Base-by-base conservation (phyloP, 1,284 basidiomycete genomes). In the Leccinum cinnamomeum region DNA sequence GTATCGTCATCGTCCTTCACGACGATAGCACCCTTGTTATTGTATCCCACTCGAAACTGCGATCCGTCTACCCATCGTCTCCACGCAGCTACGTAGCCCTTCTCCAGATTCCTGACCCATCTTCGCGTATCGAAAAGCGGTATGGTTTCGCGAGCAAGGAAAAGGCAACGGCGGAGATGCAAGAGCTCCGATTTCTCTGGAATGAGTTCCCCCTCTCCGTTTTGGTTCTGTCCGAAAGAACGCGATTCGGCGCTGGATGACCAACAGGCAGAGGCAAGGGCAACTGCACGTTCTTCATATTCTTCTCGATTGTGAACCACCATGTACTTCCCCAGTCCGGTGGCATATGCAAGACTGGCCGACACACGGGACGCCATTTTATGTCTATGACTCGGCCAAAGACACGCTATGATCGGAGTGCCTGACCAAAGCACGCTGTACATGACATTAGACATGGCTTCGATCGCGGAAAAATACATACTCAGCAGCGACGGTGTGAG, bases 291-390 rank as follows among this genome's bases (percentile, higher is more conserved):
- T 6, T 78, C 76, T 68, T 85, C 84, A 65, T 88, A 88, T 63
- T 82, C 82, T 57, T 79, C 73, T 55, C 79, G 72, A 59, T 74
- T 79, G 54, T 75, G 63, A 37, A 83, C 84, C 30, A 84, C 79
- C 84, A 88, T 86, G 60, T 81, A 74, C 14, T 78, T 74, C 2
- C 85, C 86, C 65, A 82, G 77, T 7, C 84, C 84, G 0, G 85
- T 87, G 5, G 86, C 86, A 37, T 77, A 72, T 3, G 79, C 84
- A 62, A 87, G 83, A 65, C 82, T 83, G 33, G 86, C 83, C 0
- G 81, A 84, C 20, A 87, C 85, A 16, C 86, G 78, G 18, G 84
- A 84, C 60, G 82, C 84, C 84, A 88, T 86, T 70, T 86, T 88
- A 69, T 84, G 78, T 55, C 70, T 65, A 66, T 87, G 80, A 59